A percentile compares a stretch with the other conserved stretches of the same genome.
phyloP scores from a whole-genome alignment of 1,284 basidiomycete species.

The Ustilago vetiveriae region DNA sequence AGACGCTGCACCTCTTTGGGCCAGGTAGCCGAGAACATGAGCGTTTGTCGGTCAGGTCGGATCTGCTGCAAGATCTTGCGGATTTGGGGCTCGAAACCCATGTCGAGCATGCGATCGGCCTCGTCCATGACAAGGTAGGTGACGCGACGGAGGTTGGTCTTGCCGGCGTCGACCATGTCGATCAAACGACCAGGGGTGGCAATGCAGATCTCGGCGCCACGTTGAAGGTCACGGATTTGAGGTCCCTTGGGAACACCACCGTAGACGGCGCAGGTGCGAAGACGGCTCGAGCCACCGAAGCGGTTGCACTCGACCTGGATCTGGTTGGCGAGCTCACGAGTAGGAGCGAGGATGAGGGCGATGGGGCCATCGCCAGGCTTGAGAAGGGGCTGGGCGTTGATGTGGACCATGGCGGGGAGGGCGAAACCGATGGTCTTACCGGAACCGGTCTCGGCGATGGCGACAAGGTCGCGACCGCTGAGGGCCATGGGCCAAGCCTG shows the following conservation, averaged over 20 bases:
- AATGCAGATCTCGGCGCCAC: conserved; percentile 95
- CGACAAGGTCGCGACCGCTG: conserved; percentile 90
- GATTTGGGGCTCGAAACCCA: conserved; percentile 99
- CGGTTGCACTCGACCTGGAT: conserved; percentile 99
- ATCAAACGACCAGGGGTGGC: conserved; percentile 76
- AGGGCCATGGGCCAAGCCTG: conserved; percentile 99
- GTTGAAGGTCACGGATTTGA: conserved; percentile 95
- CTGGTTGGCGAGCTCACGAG: conserved; percentile 97
- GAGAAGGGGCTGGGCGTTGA: conserved; percentile 98
- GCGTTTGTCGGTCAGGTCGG: conserved; percentile 86
- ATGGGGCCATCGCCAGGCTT: conserved; percentile 95
- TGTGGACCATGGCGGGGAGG: conserved; percentile 97
- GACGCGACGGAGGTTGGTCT: conserved; percentile 93
- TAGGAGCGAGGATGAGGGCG: conserved; percentile 93
- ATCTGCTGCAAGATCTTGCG: conserved; percentile 97
- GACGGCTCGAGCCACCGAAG: conserved; percentile 95
- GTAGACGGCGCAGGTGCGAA: conserved; percentile 97
- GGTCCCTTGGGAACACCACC: conserved; percentile 98
- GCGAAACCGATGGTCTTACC: conserved; percentile 93
- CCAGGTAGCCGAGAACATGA: conserved; percentile 95
- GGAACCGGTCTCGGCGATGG: conserved; percentile 76
- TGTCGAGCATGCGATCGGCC: conserved; percentile 97
- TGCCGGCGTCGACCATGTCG: conserved; percentile 93
- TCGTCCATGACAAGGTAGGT: conserved; percentile 99
- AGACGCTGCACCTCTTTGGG: conserved; percentile 99